Evolutionary conservation across 75 land plant species (phyloP).

Genomic region (Gnetum montanum): DNA sequence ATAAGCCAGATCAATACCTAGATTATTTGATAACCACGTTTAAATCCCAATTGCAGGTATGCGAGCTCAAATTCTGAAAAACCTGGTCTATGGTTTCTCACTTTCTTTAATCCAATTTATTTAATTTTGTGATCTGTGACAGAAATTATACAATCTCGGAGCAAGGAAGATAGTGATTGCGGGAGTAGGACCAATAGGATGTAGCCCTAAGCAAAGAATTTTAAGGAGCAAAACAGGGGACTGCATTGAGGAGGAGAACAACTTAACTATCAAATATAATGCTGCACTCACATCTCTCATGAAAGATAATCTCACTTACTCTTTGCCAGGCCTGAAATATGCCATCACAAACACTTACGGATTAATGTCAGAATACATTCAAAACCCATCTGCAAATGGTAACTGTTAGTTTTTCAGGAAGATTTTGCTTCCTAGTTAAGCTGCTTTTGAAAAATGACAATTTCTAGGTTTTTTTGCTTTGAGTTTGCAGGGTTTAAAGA

Average conservation of each 20-base stretch:
- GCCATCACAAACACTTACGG: conserved; percentile 48
- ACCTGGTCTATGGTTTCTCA: no score
- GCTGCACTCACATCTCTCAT: conserved; percentile 22
- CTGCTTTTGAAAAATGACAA: background rate
- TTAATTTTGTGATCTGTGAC: no score
- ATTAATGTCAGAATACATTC: conserved; percentile 16
- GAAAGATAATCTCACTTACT: conserved; percentile 15
- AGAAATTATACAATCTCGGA: conserved; percentile 55
- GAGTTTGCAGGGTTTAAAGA: conserved; percentile 45
- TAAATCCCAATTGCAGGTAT: conserved; percentile 39
- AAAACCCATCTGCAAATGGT: conserved; percentile 49
- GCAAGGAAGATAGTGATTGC: conserved; percentile 44
- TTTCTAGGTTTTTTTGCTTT: background rate
- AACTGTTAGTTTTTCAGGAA: background rate
- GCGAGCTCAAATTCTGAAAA: no score
- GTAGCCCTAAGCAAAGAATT: conserved; percentile 45
- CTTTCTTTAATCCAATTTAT: no score
- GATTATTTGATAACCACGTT: conserved; percentile 19
- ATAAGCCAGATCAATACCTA: conserved; percentile 23
- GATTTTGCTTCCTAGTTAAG: background rate
- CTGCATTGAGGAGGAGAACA: conserved; percentile 43
- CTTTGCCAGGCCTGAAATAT: conserved; percentile 27
- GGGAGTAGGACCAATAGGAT: conserved; percentile 52
- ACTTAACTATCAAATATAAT: conserved; percentile 32
- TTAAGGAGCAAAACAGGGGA: conserved; percentile 18